These are phyloP conservation scores for Aureobasidium sp. DNA, from an alignment of 2,329 filamentous ascomycete genomes.

Conservation along the genomic window DNA sequence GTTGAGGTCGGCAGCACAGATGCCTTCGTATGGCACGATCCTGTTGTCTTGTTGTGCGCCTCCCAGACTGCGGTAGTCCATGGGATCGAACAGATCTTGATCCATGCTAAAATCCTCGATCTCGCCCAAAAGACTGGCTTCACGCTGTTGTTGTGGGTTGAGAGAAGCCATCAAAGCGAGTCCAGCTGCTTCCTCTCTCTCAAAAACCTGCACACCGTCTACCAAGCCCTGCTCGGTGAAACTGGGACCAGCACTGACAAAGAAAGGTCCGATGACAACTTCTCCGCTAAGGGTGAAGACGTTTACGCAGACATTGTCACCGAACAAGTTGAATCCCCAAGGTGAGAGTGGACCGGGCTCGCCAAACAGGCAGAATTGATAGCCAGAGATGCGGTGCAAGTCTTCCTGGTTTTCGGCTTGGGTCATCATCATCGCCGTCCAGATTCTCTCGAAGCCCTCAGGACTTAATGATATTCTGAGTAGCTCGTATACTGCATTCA, in stretches of 20 bases:
- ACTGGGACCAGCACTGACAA: slow-evolving; percentile 58
- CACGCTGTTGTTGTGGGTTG: slow-evolving; percentile 34
- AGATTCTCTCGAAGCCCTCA: slow-evolving; percentile 61
- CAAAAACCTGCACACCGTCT: slow-evolving; percentile 55
- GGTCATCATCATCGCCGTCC: slow-evolving; percentile 65
- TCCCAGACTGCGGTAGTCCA: slow-evolving; percentile 60
- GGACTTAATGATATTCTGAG: slow-evolving; percentile 53
- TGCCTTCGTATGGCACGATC: slow-evolving; percentile 60
- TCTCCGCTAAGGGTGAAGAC: slow-evolving; percentile 57
- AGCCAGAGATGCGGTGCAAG: slow-evolving; percentile 27
- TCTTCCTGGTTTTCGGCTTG: slow-evolving; percentile 43
- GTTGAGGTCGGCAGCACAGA: slow-evolving; percentile 45
- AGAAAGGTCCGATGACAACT: slow-evolving; percentile 63
- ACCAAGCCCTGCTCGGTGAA: slow-evolving; percentile 8
- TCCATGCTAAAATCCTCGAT: slow-evolving; percentile 41
- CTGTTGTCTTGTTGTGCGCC: slow-evolving; percentile 72
- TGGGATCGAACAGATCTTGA: slow-evolving; percentile 34
- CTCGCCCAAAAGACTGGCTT: slow-evolving; percentile 41
- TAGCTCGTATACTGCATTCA: slow-evolving; percentile 46
- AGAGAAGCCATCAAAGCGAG: slow-evolving; percentile 60
- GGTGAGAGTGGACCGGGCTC: slow-evolving; percentile 46
- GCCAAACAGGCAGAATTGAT: slow-evolving; percentile 67
- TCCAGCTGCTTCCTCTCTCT: slow-evolving; percentile 55
- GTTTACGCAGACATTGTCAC: slow-evolving; percentile 67
- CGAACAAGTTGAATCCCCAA: slow-evolving; percentile 69